phyloP scores from a whole-genome alignment of 225 moss, liverwort and hornwort genomes.

The Rhytidiadelphus loreus region DNA sequence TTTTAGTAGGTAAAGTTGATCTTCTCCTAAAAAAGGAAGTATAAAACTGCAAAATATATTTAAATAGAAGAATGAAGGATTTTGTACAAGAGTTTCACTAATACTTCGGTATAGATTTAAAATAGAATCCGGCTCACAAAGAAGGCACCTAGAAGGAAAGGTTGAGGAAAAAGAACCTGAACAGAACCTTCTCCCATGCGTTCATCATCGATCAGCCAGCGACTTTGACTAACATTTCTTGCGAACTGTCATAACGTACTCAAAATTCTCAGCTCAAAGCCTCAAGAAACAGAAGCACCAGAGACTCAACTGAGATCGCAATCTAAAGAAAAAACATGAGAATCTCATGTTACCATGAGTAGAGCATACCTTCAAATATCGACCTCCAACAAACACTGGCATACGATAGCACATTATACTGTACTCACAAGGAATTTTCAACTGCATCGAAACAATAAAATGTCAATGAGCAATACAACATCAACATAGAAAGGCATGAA shows the following conservation, averaged over 20 bases:
- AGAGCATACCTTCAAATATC: slow-evolving; percentile 75
- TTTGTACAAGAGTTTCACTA: background rate
- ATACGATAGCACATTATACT: slow-evolving; percentile 75
- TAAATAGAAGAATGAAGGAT: background rate
- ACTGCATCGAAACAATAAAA: slow-evolving; percentile 30
- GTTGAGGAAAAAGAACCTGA: slow-evolving; percentile 38
- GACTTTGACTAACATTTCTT: slow-evolving; percentile 96
- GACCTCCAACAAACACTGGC: slow-evolving; percentile 88
- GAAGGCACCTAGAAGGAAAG: background rate
- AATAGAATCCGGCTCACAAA: background rate
- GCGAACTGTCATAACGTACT: slow-evolving; percentile 48
- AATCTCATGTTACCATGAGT: background rate
- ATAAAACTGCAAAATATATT: background rate
- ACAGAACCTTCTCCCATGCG: slow-evolving; percentile 98
- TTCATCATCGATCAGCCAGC: slow-evolving; percentile 96
- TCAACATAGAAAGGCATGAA: background rate
- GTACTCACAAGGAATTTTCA: slow-evolving; percentile 47
- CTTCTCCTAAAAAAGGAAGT: background rate
- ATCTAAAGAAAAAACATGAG: background rate
- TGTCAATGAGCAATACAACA: background rate
- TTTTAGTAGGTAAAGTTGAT: background rate
- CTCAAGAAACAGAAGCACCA: background rate
- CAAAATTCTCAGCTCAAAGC: background rate
- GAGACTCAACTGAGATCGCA: background rate
- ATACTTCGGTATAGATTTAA: background rate